These are phyloP conservation scores for Yamadazyma siamensis DNA, from an alignment of 1,139 yeast species.

Conservation along the genomic window DNA sequence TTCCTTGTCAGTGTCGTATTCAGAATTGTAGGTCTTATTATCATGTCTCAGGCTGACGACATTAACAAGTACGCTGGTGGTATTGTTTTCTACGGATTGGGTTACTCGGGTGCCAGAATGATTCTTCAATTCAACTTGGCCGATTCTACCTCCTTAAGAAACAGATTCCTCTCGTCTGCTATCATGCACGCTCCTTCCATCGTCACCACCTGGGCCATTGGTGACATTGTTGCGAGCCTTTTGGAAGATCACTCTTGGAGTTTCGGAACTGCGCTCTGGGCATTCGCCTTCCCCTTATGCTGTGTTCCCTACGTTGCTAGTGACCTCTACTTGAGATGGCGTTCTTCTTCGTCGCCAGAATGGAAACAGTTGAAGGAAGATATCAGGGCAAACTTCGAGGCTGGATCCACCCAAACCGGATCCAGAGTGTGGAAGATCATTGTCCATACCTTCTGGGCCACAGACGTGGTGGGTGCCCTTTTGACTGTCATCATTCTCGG, in stretches of 20 bases:
- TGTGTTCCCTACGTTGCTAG: slow-evolving; percentile 30
- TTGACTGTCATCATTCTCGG: slow-evolving; percentile 30
- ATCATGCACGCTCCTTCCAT: slow-evolving; percentile 67
- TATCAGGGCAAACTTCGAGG: slow-evolving; percentile 15
- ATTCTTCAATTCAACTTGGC: slow-evolving; percentile 55
- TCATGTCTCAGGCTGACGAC: slow-evolving; percentile 65
- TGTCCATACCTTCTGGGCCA: slow-evolving; percentile 23
- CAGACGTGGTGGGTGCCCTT: slow-evolving; percentile 33
- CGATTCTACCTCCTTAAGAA: slow-evolving; percentile 62
- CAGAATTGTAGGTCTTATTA: slow-evolving; percentile 66
- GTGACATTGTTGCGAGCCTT: slow-evolving; percentile 46
- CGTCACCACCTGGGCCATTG: slow-evolving; percentile 76
- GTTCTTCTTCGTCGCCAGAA: slow-evolving; percentile 32
- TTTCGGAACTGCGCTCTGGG: slow-evolving; percentile 40
- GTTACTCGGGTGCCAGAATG: slow-evolving; percentile 62
- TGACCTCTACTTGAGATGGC: slow-evolving; percentile 31
- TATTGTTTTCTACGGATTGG: slow-evolving; percentile 63
- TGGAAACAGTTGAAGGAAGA: slow-evolving; percentile 26
- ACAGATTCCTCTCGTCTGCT: slow-evolving; percentile 63
- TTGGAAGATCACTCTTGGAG: slow-evolving; percentile 19
- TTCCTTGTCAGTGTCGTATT: slow-evolving; percentile 52
- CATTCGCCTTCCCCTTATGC: slow-evolving; percentile 36
- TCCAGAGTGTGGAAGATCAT: not conserved
- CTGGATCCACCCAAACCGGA: slow-evolving; percentile 1
- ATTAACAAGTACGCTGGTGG: slow-evolving; percentile 72